phyloP scores from a whole-genome alignment of 2,329 filamentous ascomycete genomes.

The Pezicula radicicola region DNA sequence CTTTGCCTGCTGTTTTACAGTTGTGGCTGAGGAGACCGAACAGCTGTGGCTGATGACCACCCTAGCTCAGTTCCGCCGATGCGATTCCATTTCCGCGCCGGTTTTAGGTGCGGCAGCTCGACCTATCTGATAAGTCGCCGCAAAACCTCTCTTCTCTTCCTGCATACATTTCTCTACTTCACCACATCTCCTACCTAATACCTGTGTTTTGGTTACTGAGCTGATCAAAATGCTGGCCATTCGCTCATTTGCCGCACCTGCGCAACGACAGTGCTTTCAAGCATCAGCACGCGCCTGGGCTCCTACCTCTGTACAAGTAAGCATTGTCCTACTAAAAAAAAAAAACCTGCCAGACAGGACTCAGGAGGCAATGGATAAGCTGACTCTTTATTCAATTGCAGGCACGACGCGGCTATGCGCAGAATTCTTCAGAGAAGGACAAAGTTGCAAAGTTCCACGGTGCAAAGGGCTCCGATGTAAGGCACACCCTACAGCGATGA shows the following conservation, averaged over 20 bases:
- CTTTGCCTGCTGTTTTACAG: too few relatives aligned
- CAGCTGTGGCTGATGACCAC: too few relatives aligned
- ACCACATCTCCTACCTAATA: slow-evolving; percentile 3
- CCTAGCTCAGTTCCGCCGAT: too few relatives aligned
- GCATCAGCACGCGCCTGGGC: slow-evolving; percentile 56
- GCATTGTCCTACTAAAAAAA: slow-evolving; percentile 22
- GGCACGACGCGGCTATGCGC: slow-evolving; percentile 63
- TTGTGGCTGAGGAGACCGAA: neutral
- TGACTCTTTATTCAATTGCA: slow-evolving; percentile 26
- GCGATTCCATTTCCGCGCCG: too few relatives aligned
- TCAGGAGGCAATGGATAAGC: neutral
- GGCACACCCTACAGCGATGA: slow-evolving; percentile 33
- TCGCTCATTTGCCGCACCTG: slow-evolving; percentile 72
- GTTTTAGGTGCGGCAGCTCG: neutral
- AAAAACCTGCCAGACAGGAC: neutral
- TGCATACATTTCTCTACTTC: slow-evolving; percentile 1
- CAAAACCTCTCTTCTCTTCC: neutral
- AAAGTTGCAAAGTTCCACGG: slow-evolving; percentile 93
- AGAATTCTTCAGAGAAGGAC: slow-evolving; percentile 48
- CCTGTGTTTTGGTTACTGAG: slow-evolving; percentile 11
- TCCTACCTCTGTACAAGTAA: slow-evolving; percentile 54
- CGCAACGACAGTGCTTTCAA: slow-evolving; percentile 75
- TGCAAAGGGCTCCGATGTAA: slow-evolving; percentile 81
- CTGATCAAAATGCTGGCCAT: slow-evolving; percentile 75
- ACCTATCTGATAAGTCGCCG: neutral